Base-by-base conservation (phyloP, 169 alveolate species). In the Toxoplasma gondii region DNA sequence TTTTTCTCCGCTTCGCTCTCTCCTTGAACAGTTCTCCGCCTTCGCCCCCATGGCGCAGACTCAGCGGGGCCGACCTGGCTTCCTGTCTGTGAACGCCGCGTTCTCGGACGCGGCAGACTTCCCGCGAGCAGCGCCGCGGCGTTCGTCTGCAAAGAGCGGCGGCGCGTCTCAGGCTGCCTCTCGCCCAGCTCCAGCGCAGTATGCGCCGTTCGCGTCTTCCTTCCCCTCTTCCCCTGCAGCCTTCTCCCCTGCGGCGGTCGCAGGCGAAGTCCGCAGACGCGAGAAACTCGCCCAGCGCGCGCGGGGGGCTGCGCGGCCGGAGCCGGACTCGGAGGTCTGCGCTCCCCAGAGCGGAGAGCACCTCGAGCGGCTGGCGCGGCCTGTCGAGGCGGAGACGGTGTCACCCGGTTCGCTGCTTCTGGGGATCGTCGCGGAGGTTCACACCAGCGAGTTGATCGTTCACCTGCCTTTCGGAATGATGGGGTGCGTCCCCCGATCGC, bases 371-470 rank as follows among this genome's bases (percentile, higher is more conserved):
- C 74, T 64, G 24, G 74, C 22, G 74, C 74, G 74, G 9, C 74
- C 74, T 64, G 74, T 64, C 34, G 74, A 64, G 74, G 74, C 74
- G 74, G n/a, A 31, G 34, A 31, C 12, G 19, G 43, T 78, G 39
- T 36, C 90, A 0, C 67, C 31, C 31, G 91, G 91, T 12, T 24
- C 80, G 43, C 91, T 84, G 53, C 44, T 84, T 1, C 91, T 84
- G n/a, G 91, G 91, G 1, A 78, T 84, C n/a, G 91, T 84, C 29
- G 70, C 91, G 27, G 91, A 84, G 45, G n/a, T 84, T 27, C 70
- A 43, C 31, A 4, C 91, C 27, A 34, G 5, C 78, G 91, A 84
- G 36, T 34, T 84, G 38, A 16, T 84, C 12, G 78, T 84, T 1
- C 78, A 43, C 22, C 91, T 84, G 16, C 91, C 91, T 29, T 44